Evolutionary conservation across 148 eudicot species (phyloP), one percentile per base, ranked within the genome.

Genomic region (Amaranthus hypochondriacus): DNA sequence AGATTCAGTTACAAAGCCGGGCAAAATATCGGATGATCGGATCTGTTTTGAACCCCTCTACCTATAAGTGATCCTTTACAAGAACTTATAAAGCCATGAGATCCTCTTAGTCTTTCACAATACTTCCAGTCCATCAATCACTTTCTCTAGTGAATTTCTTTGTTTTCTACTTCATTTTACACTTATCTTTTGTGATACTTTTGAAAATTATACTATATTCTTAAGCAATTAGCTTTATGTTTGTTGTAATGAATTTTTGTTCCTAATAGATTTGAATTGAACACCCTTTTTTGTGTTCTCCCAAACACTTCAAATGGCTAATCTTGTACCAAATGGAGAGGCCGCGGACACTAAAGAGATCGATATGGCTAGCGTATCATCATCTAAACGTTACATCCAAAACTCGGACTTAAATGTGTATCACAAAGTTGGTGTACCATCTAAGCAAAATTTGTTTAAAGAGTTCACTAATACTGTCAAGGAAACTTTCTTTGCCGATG

Each of bases 401-500:
- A 53, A 67, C 56, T 14, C 69, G 0, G 53, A 76, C 4, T 63
- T 79, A 5, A 79, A 76, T 56, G 56, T 85, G 65, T 65, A 64
- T 21, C 86, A 87, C 78, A 86, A 86, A 72, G 91, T 91, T 51
- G 88, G 87, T 60, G 77, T 73, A 14, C 96, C 88, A 3, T 83
- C 88, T 0, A 89, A 86, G 76, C 87, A 87, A 54, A 84, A 82
- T 28, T 78, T 84, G 76, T 71, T 81, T 67, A 80, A 79, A 58
- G 96, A 91, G 72, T 77, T 91, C 73, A 82, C 67, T 21, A 4
- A 39, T 56, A 71, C 78, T 6, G 57, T 89, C 47, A 87, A 81
- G 55, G 96, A 91, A 69, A 83, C 87, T 0, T 84, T 91, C 76
- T 89, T 87, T 46, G 60, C 87, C 0, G 96, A 89, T 76, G 96